Evolutionary conservation across 345 rosid genomes (phyloP).

Genomic region (Eucalyptus shirleyi): DNA sequence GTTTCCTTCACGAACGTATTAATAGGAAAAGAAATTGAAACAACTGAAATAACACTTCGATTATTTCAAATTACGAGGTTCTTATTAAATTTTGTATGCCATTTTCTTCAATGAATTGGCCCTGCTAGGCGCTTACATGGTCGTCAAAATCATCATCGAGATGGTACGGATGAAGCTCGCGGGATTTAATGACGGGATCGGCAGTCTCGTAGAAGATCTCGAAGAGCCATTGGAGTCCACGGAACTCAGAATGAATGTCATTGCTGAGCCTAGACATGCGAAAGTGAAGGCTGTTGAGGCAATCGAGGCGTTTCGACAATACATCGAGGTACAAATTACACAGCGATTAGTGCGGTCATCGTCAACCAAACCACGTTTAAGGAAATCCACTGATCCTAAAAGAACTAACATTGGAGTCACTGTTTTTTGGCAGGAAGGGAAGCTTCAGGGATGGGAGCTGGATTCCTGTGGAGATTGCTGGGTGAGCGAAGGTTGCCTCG

Average conservation of each 20-base stretch:
- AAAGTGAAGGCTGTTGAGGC: constrained; percentile 66
- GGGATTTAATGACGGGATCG: constrained; percentile 59
- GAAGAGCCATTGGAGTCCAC: constrained; percentile 58
- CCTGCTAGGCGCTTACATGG: constrained; percentile 75
- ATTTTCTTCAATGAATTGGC: not conserved
- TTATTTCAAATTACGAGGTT: not conserved
- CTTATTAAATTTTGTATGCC: not conserved
- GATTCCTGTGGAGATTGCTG: too few species aligned
- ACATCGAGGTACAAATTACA: constrained; percentile 34
- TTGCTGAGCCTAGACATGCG: constrained; percentile 57
- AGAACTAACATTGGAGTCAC: not conserved
- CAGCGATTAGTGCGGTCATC: not conserved
- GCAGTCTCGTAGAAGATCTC: constrained; percentile 64
- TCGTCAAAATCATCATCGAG: constrained; percentile 78
- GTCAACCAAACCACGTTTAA: not conserved
- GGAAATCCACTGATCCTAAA: not conserved
- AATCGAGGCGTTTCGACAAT: constrained; percentile 58
- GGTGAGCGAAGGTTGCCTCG: too few species aligned
- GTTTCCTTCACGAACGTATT: not conserved
- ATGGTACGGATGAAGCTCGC: constrained; percentile 76
- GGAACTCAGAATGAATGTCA: constrained; percentile 64
- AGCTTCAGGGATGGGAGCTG: constrained; percentile 67
- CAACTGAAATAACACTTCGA: not conserved
- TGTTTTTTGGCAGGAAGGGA: constrained; percentile 35
- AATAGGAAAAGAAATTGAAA: not conserved